Conservation (phyloP, 441 rosid genomes). For the Jatropha multifida region DNA sequence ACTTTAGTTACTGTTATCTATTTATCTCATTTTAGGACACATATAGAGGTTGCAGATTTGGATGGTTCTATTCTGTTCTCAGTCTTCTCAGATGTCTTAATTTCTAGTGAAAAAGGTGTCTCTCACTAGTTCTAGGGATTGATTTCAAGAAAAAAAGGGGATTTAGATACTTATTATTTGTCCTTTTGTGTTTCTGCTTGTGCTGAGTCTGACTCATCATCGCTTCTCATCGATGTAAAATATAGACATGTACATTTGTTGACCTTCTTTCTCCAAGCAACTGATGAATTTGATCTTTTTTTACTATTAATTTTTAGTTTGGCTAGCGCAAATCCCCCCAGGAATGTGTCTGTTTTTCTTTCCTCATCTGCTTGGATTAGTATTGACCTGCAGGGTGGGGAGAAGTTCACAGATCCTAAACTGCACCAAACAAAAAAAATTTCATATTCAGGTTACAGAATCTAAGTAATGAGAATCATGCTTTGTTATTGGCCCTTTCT, state of each 20-base stretch:
- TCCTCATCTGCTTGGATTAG: too few relatives aligned
- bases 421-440: too few relatives aligned
- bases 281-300: neutral
- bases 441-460: neutral
- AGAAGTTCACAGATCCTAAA: too few relatives aligned
- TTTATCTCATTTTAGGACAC: too few relatives aligned
- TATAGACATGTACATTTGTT: neutral
- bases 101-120: neutral
- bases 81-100: neutral
- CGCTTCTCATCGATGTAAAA: neutral
- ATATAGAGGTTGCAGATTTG: conserved; percentile 1
- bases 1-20: neutral
- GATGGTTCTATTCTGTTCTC: neutral
- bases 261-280: neutral
- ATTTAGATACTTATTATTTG: neutral
- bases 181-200: neutral
- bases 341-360: neutral
- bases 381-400: too few relatives aligned
- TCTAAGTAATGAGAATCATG: neutral
- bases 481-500: neutral
- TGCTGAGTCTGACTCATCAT: neutral
- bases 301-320: neutral
- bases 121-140: neutral
- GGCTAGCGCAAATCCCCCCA: neutral
- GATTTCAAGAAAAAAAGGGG: too few relatives aligned